Conservation (phyloP, 1,139 yeast species). For the Candida dubliniensis region DNA sequence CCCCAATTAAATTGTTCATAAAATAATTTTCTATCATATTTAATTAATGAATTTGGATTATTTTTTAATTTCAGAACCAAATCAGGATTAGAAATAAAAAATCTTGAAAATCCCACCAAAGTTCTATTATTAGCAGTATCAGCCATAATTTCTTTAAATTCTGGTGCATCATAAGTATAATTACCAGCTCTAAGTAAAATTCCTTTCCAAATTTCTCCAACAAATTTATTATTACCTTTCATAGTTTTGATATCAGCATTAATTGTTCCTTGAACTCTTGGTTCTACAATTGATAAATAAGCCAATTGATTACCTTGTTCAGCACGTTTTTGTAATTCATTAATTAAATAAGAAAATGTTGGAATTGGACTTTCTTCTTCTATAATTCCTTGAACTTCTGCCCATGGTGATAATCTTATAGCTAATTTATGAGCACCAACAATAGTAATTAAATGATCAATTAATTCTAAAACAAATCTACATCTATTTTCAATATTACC, state of each 20-base stretch:
- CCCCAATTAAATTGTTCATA: slow-evolving; percentile 25
- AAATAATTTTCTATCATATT: slow-evolving; percentile 25
- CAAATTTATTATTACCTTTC: slow-evolving; percentile 33
- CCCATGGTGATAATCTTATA: slow-evolving; percentile 64
- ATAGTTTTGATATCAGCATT: slow-evolving; percentile 13
- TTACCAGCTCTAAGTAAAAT: slow-evolving; percentile 48
- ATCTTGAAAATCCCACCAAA: slow-evolving; percentile 47
- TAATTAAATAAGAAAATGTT: slow-evolving; percentile 33
- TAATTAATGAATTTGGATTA: slow-evolving; percentile 40
- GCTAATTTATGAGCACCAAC: slow-evolving; percentile 57
- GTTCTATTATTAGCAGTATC: slow-evolving; percentile 38
- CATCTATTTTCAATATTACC: slow-evolving; percentile 65
- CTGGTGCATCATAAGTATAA: slow-evolving; percentile 30
- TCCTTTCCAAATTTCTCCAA: slow-evolving; percentile 50
- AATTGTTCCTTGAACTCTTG: slow-evolving; percentile 23
- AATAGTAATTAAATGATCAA: slow-evolving; percentile 51
- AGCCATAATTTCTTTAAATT: slow-evolving; percentile 19
- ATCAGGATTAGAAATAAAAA: slow-evolving; percentile 55
- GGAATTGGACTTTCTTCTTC: slow-evolving; percentile 36
- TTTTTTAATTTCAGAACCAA: slow-evolving; percentile 41
- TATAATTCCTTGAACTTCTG: slow-evolving; percentile 40
- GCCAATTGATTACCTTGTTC: slow-evolving; percentile 42
- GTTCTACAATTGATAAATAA: slow-evolving; percentile 55
- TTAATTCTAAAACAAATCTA: slow-evolving; percentile 54
- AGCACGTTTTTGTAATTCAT: slow-evolving; percentile 41